Conservation (phyloP, 2,329 filamentous ascomycete species). For the Clathrospora elynae region DNA sequence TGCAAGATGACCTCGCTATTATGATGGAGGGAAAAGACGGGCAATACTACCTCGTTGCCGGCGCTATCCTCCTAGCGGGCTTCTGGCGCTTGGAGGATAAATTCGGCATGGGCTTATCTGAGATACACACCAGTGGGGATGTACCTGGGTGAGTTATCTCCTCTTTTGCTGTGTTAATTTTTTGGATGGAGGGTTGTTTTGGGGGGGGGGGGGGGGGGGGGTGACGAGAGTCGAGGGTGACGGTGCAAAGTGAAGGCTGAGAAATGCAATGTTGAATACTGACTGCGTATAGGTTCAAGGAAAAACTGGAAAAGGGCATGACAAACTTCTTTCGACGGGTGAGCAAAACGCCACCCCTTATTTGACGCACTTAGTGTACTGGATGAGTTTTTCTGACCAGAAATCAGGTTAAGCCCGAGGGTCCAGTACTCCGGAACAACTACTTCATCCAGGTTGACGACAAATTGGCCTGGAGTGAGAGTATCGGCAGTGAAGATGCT, state of each 20-base stretch:
- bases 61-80: conserved; percentile 74
- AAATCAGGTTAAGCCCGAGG: conserved; percentile 59
- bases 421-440: conserved; percentile 72
- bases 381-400: background rate
- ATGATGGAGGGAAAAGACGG: conserved; percentile 80
- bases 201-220: too few relatives aligned
- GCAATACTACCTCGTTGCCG: conserved; percentile 80
- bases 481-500: conserved; percentile 74
- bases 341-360: too few relatives aligned
- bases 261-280: too few relatives aligned
- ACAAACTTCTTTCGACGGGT: conserved; percentile 78
- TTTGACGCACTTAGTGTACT: too few relatives aligned
- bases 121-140: conserved; percentile 78
- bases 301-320: conserved; percentile 78
- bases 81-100: conserved; percentile 87
- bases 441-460: conserved; percentile 91
- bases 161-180: background rate
- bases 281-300: conserved; percentile 54
- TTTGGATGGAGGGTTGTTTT: too few relatives aligned
- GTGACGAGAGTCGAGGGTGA: too few relatives aligned
- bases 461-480: conserved; percentile 72
- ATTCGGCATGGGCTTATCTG: conserved; percentile 74
- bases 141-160: conserved; percentile 62
- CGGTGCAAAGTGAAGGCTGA: too few relatives aligned
- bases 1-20: conserved; percentile 82